A percentile compares a stretch with the other conserved stretches of the same genome.
Conservation (phyloP, 1,284 basidiomycete species). For the Malassezia japonica region DNA sequence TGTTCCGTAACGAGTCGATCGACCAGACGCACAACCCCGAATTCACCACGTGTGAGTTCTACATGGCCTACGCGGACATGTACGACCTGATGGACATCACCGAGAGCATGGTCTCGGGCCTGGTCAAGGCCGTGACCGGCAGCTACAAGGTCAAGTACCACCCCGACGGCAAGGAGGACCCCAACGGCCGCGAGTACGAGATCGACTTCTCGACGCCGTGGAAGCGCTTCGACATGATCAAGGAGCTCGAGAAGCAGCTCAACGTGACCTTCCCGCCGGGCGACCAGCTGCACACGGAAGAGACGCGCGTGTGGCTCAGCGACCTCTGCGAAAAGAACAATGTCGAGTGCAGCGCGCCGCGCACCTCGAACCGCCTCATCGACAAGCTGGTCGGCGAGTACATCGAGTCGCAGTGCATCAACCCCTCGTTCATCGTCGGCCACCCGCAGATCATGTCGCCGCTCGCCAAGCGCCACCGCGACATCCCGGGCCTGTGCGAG, state of each 20-base stretch:
- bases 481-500: slow-evolving; percentile 70
- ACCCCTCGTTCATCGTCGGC: slow-evolving; percentile 86
- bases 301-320: slow-evolving; percentile 78
- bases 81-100: slow-evolving; percentile 98
- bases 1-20: slow-evolving; percentile 97
- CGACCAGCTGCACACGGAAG: slow-evolving; percentile 76
- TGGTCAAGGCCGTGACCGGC: slow-evolving; percentile 78
- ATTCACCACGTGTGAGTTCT: slow-evolving; percentile 92
- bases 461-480: slow-evolving; percentile 57
- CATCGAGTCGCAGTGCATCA: slow-evolving; percentile 93
- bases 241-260: slow-evolving; percentile 87
- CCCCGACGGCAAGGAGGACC: slow-evolving; percentile 75
- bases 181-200: slow-evolving; percentile 58
- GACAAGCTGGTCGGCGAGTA: slow-evolving; percentile 97
- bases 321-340: slow-evolving; percentile 74
- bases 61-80: slow-evolving; percentile 99
- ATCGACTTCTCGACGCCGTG: slow-evolving; percentile 91
- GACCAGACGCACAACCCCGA: slow-evolving; percentile 64
- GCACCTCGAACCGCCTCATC: slow-evolving; percentile 86
- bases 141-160: slow-evolving; percentile 81
- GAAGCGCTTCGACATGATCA: slow-evolving; percentile 97
- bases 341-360: slow-evolving; percentile 91
- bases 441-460: slow-evolving; percentile 99
- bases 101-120: slow-evolving; percentile 76
- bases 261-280: slow-evolving; percentile 85